Evolutionary conservation across 129 eudicot genomes (phyloP).

Genomic region (Apium graveolens): DNA sequence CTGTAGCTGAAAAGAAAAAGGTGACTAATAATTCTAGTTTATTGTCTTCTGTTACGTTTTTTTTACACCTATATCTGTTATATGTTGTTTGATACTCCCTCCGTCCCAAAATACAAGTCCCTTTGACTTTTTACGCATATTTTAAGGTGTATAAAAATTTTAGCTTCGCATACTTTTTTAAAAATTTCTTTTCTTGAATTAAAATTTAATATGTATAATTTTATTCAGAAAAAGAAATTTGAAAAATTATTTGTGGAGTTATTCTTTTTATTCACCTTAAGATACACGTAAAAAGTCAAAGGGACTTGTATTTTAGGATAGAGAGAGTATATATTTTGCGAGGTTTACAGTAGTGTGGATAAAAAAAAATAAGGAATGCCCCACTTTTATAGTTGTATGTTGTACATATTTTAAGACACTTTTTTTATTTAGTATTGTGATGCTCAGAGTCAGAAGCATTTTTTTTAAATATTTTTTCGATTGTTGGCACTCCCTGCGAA

Average conservation of each 20-base stretch:
- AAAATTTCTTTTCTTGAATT: too few species aligned
- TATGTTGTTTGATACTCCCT: neutral
- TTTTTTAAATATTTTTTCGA: neutral
- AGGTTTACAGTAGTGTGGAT: neutral
- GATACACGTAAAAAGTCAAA: too few species aligned
- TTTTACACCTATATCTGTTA: neutral
- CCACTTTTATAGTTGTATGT: neutral
- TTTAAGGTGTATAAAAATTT: too few species aligned
- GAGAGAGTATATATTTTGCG: neutral
- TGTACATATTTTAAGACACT: neutral
- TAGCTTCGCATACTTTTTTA: too few species aligned
- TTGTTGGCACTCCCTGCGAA: neutral
- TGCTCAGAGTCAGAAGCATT: neutral
- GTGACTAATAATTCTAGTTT: slow-evolving; percentile 15
- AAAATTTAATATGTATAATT: too few species aligned
- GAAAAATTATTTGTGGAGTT: too few species aligned
- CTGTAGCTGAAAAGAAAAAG: slow-evolving; percentile 75
- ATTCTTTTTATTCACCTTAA: too few species aligned
- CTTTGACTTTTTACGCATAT: too few species aligned
- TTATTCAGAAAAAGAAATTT: too few species aligned
- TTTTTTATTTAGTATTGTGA: neutral
- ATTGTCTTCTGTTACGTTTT: neutral
- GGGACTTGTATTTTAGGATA: too few species aligned
- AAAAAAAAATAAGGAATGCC: neutral
- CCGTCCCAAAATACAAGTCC: too few species aligned